A percentile compares a stretch with the other conserved stretches of the same genome.
phyloP scores from a whole-genome alignment of 2,329 filamentous ascomycete genomes.

The Nemania bipapillata region DNA sequence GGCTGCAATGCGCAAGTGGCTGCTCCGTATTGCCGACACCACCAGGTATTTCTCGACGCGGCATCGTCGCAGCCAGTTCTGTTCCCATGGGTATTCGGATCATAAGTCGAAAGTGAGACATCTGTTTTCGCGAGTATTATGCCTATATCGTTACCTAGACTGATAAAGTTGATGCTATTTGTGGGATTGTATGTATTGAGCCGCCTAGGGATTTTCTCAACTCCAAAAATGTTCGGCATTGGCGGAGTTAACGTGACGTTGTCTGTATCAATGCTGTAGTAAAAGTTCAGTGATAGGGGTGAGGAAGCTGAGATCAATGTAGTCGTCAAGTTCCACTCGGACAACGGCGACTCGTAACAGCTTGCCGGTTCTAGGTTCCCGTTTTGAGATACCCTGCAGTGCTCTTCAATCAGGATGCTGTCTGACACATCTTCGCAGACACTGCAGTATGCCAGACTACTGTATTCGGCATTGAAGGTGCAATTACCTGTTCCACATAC shows the following conservation, averaged over 20 bases:
- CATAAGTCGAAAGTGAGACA: conserved; percentile 1
- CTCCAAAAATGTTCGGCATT: conserved; percentile 10
- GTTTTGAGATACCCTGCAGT: conserved; percentile 11
- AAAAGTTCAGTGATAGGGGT: conserved; percentile 14
- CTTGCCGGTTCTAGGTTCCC: conserved; percentile 5
- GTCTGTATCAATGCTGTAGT: background rate
- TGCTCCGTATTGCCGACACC: conserved; percentile 19
- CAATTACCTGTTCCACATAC: conserved; percentile 22
- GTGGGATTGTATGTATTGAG: background rate
- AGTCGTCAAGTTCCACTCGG: conserved; percentile 12
- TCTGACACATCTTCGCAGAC: conserved; percentile 24
- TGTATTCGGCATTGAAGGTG: conserved; percentile 20
- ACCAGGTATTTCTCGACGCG: conserved; percentile 16
- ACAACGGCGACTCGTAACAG: background rate
- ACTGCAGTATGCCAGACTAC: conserved; percentile 24
- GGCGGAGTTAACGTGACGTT: background rate
- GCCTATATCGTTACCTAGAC: conserved; percentile 17
- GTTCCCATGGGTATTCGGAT: background rate
- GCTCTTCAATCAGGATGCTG: conserved; percentile 5
- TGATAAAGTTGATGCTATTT: conserved; percentile 2
- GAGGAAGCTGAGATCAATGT: background rate
- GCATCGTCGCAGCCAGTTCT: conserved; percentile 6
- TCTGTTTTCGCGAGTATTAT: conserved; percentile 12
- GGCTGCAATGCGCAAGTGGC: conserved; percentile 20
- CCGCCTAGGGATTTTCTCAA: background rate